A percentile compares a stretch with the other conserved stretches of the same genome.
Evolutionary conservation across 352 stramenopile species (phyloP).

Genomic region (Pythium brassicae): DNA sequence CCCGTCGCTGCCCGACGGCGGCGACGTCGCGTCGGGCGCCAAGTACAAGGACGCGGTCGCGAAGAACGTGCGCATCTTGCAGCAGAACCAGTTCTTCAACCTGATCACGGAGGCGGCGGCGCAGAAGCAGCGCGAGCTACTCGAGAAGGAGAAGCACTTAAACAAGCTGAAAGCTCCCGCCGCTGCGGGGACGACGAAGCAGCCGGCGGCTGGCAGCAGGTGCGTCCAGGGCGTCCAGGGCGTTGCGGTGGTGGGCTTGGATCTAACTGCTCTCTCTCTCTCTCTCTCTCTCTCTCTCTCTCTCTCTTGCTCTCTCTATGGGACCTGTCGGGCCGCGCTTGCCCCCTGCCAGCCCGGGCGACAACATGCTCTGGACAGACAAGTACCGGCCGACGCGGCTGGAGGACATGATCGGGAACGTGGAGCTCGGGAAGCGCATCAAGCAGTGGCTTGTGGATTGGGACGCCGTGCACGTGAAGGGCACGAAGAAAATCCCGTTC

Average conservation of each 20-base stretch:
- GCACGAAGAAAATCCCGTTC: constrained; percentile 79
- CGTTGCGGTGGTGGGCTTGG: background rate
- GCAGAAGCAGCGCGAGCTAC: constrained; percentile 52
- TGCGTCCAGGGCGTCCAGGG: no score
- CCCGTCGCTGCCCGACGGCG: constrained; percentile 59
- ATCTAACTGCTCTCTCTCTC: no score
- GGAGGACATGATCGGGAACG: constrained; percentile 93
- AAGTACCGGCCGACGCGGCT: constrained; percentile 94
- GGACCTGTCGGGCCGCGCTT: no score
- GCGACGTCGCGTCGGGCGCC: constrained; percentile 36
- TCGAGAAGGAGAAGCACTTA: constrained; percentile 54
- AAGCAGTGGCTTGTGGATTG: constrained; percentile 81
- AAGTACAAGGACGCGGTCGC: constrained; percentile 91
- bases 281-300: no score
- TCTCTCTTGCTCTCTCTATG: no score
- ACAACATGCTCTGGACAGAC: constrained; percentile 92
- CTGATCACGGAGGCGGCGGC: constrained; percentile 69
- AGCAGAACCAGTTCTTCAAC: constrained; percentile 87
- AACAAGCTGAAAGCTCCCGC: constrained; percentile 48
- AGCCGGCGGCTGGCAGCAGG: constrained; percentile 11
- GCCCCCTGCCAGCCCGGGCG: constrained; percentile 27
- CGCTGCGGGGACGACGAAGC: no score
- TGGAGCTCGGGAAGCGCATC: constrained; percentile 87
- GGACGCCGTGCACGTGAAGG: constrained; percentile 78
- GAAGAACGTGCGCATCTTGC: constrained; percentile 82